Evolutionary conservation across 371 early-diverging fungal genomes (phyloP).

Genomic region (Mortierella sp.): DNA sequence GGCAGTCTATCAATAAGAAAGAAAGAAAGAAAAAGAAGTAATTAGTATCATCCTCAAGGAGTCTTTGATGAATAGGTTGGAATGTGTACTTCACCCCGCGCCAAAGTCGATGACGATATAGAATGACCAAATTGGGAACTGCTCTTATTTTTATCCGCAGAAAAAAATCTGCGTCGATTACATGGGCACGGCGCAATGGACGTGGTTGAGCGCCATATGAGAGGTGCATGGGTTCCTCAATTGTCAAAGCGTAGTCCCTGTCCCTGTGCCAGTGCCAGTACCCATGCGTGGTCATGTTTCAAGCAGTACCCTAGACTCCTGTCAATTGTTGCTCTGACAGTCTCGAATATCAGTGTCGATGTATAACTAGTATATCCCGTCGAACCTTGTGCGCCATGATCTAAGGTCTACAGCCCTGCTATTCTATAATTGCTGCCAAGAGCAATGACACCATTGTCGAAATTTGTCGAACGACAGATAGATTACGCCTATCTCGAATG

Average conservation of each 20-base stretch:
- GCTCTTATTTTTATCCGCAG: conserved; percentile 22
- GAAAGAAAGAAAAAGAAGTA: neutral
- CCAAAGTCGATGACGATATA: neutral
- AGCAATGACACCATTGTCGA: too few species aligned
- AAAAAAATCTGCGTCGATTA: neutral
- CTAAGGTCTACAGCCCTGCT: too few species aligned
- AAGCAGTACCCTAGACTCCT: neutral
- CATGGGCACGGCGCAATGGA: conserved; percentile 14
- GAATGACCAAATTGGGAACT: conserved; percentile 25
- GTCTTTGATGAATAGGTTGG: too few species aligned
- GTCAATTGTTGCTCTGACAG: too few species aligned
- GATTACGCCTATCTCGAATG: too few species aligned
- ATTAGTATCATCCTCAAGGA: neutral
- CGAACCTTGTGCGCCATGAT: too few species aligned
- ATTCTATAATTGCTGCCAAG: too few species aligned
- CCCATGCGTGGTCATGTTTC: neutral
- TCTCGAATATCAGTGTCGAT: too few species aligned
- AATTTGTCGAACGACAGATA: too few species aligned
- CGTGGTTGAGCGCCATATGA: neutral
- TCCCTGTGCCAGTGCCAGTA: neutral
- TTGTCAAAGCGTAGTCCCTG: neutral
- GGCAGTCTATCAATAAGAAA: conserved; percentile 39
- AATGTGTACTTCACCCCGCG: neutral
- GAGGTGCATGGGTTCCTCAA: neutral
- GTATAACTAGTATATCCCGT: too few species aligned